Evolutionary conservation across 768 basidiomycete genomes (phyloP), one percentile per base, ranked within the genome.

Genomic region (Cyathus striatus): DNA sequence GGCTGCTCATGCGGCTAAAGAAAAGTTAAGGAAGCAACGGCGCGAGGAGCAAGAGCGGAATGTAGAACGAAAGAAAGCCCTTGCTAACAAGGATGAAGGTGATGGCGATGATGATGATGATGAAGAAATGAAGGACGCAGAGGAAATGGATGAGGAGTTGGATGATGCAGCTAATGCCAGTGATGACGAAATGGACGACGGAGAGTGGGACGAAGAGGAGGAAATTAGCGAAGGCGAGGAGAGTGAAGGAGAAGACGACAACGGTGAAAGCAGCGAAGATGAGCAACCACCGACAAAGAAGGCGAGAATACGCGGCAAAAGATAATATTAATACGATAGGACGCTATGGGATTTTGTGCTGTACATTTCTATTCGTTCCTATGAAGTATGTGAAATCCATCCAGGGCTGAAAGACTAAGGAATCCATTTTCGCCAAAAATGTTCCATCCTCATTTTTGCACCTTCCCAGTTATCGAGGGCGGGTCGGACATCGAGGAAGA

Each of bases 391-490:
- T n/a, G 27, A 9, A n/a, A n/a, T 30, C 7, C n/a, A 9, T n/a
- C 27, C 7, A n/a, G 27, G 27, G 7, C 27, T 30, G n/a, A 30
- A 30, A 30, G n/a, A 12, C 17, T 18, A 36, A 7, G 35, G 35
- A 23, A 65, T 59, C 56, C 59, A 58, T 36, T 52, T 57, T 18
- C 48, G 50, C 64, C 77, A 84, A 43, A 82, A 75, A 41, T 71
- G 69, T 49, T 76, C 71, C 17, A 77, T 57, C 51, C 93, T 80
- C 84, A 96, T 87, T 56, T 82, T 81, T 9, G 90, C 72, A n/a
- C 88, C 90, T 56, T 95, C 94, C 90, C 88, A 95, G 50, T 72
- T 89, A 57, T 98, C 95, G 38, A 98, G 60, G 6, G 96, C 95
- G 1, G 96, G 96, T 33, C 96, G 77, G 14, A 88, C 92, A 53